A percentile compares a stretch with the other conserved stretches of the same genome.
Conservation (phyloP, 176 grass and related monocot genomes). For the Paspalum notatum region DNA sequence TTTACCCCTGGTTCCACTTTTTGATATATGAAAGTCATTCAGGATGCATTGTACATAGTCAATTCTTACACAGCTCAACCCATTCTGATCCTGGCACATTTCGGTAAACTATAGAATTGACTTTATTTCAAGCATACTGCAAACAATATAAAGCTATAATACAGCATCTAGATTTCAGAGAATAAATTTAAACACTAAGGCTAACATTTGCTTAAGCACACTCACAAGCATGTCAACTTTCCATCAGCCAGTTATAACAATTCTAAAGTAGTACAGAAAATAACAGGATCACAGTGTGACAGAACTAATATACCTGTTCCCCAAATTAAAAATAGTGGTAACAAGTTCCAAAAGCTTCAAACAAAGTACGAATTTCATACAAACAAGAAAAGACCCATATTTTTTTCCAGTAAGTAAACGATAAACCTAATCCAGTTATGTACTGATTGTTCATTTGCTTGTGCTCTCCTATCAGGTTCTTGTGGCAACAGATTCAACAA, state of each 20-base stretch:
- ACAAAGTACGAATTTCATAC: conserved; percentile 13
- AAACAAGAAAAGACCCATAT: background rate
- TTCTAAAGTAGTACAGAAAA: background rate
- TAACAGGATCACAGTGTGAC: background rate
- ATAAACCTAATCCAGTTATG: background rate
- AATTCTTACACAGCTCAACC: too few relatives aligned
- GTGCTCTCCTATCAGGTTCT: background rate
- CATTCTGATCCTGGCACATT: background rate
- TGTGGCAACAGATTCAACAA: background rate
- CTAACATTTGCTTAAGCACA: background rate
- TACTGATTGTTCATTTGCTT: background rate
- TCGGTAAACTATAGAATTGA: background rate
- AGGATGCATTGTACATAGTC: background rate
- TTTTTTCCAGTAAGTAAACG: background rate
- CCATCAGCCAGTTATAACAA: background rate
- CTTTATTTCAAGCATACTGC: background rate
- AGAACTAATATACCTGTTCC: conserved; percentile 11
- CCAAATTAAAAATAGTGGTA: background rate
- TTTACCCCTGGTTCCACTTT: too few relatives aligned
- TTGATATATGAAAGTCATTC: too few relatives aligned
- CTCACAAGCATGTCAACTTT: background rate
- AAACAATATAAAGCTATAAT: background rate
- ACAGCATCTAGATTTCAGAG: background rate
- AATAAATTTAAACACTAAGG: background rate
- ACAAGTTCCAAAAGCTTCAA: background rate